Evolutionary conservation across 2,329 filamentous ascomycete genomes (phyloP).

Genomic region (Eutypa lata): DNA sequence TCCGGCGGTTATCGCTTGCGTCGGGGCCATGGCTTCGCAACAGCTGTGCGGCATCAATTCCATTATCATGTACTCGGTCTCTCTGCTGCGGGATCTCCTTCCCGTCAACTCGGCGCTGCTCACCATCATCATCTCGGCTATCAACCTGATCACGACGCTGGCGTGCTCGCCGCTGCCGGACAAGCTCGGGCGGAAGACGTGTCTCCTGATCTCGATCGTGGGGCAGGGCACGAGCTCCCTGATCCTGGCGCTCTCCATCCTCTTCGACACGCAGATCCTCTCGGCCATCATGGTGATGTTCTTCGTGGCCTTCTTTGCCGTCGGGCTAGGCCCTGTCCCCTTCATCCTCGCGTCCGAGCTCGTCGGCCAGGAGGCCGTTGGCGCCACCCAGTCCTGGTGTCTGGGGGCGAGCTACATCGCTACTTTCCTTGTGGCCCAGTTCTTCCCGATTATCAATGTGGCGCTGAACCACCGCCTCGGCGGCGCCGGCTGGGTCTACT

Average conservation of each 20-base stretch:
- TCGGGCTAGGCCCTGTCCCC: slow-evolving; percentile 88
- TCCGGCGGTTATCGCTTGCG: slow-evolving; percentile 74
- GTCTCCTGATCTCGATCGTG: slow-evolving; percentile 75
- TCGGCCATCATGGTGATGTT: slow-evolving; percentile 78
- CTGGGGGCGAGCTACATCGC: slow-evolving; percentile 84
- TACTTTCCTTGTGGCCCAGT: slow-evolving; percentile 89
- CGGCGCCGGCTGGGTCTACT: slow-evolving; percentile 80
- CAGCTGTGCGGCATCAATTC: slow-evolving; percentile 94
- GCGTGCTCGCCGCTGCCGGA: slow-evolving; percentile 83
- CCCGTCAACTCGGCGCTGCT: slow-evolving; percentile 78
- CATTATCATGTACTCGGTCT: slow-evolving; percentile 98
- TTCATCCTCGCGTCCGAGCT: slow-evolving; percentile 93
- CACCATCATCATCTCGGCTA: slow-evolving; percentile 80
- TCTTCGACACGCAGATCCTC: slow-evolving; percentile 66
- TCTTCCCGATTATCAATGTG: slow-evolving; percentile 85
- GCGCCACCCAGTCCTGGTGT: slow-evolving; percentile 85
- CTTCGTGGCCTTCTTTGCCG: slow-evolving; percentile 86
- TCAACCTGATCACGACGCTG: slow-evolving; percentile 82
- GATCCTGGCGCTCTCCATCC: slow-evolving; percentile 76
- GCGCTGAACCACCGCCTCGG: slow-evolving; percentile 62
- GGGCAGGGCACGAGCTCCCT: slow-evolving; percentile 82
- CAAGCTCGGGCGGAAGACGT: slow-evolving; percentile 80
- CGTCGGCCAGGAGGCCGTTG: slow-evolving; percentile 85
- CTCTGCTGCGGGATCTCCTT: slow-evolving; percentile 76
- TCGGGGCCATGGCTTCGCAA: slow-evolving; percentile 89